These are phyloP conservation scores for Bipolaris oryzae DNA, from an alignment of 2,329 filamentous ascomycete genomes.

Conservation along the genomic window DNA sequence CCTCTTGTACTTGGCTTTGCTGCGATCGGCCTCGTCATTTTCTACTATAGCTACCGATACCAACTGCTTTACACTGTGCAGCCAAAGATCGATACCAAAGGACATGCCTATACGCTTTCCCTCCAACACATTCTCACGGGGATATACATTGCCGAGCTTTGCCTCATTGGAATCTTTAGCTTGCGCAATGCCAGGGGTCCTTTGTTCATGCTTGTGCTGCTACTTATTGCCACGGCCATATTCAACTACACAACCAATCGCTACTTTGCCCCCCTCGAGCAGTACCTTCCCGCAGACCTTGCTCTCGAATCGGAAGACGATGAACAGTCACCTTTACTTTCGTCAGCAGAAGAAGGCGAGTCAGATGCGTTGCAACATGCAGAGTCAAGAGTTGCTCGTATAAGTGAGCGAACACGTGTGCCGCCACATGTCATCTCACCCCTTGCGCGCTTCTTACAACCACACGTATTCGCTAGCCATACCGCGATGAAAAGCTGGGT, in stretches of 20 bases:
- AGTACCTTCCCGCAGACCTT: slow-evolving; percentile 44
- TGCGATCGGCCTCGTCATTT: slow-evolving; percentile 75
- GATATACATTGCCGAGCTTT: slow-evolving; percentile 80
- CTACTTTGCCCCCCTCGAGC: slow-evolving; percentile 44
- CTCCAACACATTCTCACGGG: slow-evolving; percentile 85
- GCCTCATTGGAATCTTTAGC: slow-evolving; percentile 82
- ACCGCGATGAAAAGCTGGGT: slow-evolving; percentile 45
- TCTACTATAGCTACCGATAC: slow-evolving; percentile 89
- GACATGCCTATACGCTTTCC: slow-evolving; percentile 84
- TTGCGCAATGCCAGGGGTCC: slow-evolving; percentile 43
- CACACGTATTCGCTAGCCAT: slow-evolving; percentile 44
- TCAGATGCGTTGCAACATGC: slow-evolving; percentile 24
- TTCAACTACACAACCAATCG: slow-evolving; percentile 45
- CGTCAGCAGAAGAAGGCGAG: slow-evolving; percentile 41
- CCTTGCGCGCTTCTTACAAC: slow-evolving; percentile 43
- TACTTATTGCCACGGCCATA: slow-evolving; percentile 41
- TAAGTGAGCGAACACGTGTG: slow-evolving; percentile 34
- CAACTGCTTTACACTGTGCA: slow-evolving; percentile 88
- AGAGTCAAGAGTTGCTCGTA: slow-evolving; percentile 33
- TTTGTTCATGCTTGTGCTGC: slow-evolving; percentile 35
- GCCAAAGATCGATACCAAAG: slow-evolving; percentile 82
- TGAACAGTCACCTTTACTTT: slow-evolving; percentile 39
- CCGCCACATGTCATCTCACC: slow-evolving; percentile 35
- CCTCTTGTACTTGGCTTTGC: slow-evolving; percentile 85
- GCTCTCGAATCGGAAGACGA: slow-evolving; percentile 30